Evolutionary conservation across 495 filamentous ascomycete species (phyloP).

Genomic region (Polyplosphaeria fusca): DNA sequence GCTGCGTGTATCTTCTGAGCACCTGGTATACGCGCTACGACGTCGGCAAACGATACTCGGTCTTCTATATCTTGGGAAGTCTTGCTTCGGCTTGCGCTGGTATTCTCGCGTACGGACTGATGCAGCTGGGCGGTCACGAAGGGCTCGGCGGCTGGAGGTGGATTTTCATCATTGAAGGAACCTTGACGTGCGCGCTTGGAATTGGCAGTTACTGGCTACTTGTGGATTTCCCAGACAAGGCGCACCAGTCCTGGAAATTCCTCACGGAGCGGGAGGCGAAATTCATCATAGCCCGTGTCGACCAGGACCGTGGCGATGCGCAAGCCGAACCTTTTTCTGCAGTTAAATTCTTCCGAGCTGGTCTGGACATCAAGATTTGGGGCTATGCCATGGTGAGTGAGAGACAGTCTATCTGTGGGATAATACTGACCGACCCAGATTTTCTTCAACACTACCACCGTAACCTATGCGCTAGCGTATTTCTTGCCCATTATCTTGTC

Average conservation of each 20-base stretch:
- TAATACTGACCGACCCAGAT: constrained; percentile 27
- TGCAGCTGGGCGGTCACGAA: constrained; percentile 34
- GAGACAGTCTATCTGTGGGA: neutral
- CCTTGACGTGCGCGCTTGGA: constrained; percentile 45
- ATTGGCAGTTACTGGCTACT: constrained; percentile 38
- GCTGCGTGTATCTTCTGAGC: constrained; percentile 58
- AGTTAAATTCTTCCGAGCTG: constrained; percentile 37
- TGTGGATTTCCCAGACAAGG: constrained; percentile 36
- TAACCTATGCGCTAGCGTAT: constrained; percentile 50
- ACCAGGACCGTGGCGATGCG: constrained; percentile 42
- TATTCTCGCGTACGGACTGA: constrained; percentile 59
- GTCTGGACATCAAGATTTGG: constrained; percentile 44
- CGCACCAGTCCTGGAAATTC: constrained; percentile 37
- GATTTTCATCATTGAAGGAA: constrained; percentile 61
- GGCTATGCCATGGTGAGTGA: constrained; percentile 39
- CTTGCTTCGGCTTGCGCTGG: constrained; percentile 60
- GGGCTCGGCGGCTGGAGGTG: constrained; percentile 56
- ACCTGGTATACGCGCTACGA: constrained; percentile 67
- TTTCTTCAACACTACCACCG: constrained; percentile 47
- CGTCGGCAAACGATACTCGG: constrained; percentile 60
- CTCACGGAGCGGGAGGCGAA: constrained; percentile 38
- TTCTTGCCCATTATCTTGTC: constrained; percentile 53
- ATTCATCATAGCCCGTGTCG: constrained; percentile 43
- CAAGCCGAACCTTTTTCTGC: constrained; percentile 37
- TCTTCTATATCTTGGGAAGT: constrained; percentile 64